A percentile compares a stretch with the other conserved stretches of the same genome.
phyloP scores from a whole-genome alignment of 768 basidiomycete genomes.

The Leccinum olivaceopallidum region DNA sequence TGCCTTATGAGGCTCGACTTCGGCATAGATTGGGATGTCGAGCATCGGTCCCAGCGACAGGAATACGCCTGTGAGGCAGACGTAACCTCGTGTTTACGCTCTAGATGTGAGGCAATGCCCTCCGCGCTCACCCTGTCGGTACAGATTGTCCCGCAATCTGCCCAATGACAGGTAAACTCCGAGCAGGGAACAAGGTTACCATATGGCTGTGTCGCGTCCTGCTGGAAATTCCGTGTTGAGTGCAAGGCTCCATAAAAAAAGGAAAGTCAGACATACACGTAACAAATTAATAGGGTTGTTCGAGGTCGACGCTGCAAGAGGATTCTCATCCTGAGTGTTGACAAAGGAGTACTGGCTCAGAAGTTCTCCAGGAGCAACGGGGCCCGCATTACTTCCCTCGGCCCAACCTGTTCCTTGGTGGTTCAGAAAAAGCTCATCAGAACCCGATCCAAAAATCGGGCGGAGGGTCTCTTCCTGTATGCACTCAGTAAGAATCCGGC shows the following conservation, averaged over 20 bases:
- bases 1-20: constrained; percentile 11
- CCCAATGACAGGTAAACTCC: constrained; percentile 8
- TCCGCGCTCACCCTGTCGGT: constrained; percentile 1
- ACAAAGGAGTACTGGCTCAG: not conserved
- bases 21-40: not conserved
- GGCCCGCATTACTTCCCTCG: not conserved
- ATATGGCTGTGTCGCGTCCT: constrained; percentile 6
- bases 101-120: not conserved
- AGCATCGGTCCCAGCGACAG: constrained; percentile 4
- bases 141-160: not conserved
- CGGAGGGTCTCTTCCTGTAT: not conserved
- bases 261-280: not conserved
- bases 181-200: not conserved
- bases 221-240: not conserved
- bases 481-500: not conserved
- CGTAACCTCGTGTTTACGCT: not conserved
- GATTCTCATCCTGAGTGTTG: not conserved
- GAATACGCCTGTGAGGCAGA: not conserved
- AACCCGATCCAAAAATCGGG: not conserved
- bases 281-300: not conserved
- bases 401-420: not conserved
- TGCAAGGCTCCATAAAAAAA: not conserved
- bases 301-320: no score
- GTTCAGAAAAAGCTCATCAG: not conserved
- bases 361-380: not conserved